A percentile compares a stretch with the other conserved stretches of the same genome.
phyloP scores from a whole-genome alignment of 352 stramenopile genomes.

The Phytophthora fragariae region DNA sequence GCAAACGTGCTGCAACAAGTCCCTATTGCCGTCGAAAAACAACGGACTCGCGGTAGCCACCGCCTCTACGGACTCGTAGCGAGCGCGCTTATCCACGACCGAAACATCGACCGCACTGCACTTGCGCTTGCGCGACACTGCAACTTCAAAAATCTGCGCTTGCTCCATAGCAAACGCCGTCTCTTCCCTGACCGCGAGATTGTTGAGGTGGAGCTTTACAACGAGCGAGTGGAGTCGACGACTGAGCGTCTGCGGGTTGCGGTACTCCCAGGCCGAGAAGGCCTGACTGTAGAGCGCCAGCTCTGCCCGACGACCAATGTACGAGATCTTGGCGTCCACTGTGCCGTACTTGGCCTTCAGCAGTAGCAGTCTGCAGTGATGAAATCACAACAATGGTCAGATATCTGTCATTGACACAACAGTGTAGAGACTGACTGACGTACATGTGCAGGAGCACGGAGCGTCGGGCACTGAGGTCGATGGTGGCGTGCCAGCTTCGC shows the following conservation, averaged over 20 bases:
- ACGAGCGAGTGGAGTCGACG: slow-evolving; percentile 63
- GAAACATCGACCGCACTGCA: slow-evolving; percentile 15
- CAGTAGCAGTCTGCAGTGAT: slow-evolving; percentile 47
- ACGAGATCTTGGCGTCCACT: slow-evolving; percentile 67
- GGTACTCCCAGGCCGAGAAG: slow-evolving; percentile 59
- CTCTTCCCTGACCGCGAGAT: slow-evolving; percentile 49
- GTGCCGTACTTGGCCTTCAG: slow-evolving; percentile 73
- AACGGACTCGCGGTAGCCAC: slow-evolving; percentile 28
- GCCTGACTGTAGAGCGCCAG: slow-evolving; percentile 64
- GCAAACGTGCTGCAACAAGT: slow-evolving; percentile 52
- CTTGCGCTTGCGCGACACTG: slow-evolving; percentile 33
- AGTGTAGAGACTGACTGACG: background rate
- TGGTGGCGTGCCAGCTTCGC: slow-evolving; percentile 53
- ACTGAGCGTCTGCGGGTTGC: slow-evolving; percentile 66
- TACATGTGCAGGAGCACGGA: slow-evolving; percentile 69
- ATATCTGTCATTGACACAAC: background rate
- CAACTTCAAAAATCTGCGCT: background rate
- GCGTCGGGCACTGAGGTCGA: slow-evolving; percentile 50
- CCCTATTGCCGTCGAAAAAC: slow-evolving; percentile 58
- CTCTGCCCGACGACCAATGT: slow-evolving; percentile 65
- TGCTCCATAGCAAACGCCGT: slow-evolving; percentile 40
- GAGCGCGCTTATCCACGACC: slow-evolving; percentile 25
- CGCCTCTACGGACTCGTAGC: background rate
- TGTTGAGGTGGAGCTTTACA: slow-evolving; percentile 70
- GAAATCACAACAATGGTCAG: background rate